These are phyloP conservation scores for Mesotaenium endlicherianum DNA, from an alignment of 139 green algal genomes.

Conservation along the genomic window DNA sequence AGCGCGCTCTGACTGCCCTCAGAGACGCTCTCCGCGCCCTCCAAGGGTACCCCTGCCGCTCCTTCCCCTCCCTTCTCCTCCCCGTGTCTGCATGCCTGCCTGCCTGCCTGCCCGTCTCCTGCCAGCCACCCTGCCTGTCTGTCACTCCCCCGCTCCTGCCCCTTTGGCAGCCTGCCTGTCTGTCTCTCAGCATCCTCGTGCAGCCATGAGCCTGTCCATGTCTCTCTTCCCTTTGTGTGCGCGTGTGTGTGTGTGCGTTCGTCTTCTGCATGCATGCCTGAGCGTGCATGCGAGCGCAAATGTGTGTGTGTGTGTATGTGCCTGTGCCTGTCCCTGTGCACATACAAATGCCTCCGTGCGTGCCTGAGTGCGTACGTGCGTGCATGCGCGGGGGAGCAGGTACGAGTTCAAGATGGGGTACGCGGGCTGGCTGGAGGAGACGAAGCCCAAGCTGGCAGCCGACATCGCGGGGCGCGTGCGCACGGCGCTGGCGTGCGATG, in stretches of 20 bases:
- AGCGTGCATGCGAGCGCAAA: no score
- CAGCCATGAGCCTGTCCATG: no score
- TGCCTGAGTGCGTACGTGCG: no score
- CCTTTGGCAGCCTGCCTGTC: not conserved
- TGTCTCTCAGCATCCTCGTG: not conserved
- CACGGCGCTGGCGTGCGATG: not conserved
- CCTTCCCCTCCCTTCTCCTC: not conserved
- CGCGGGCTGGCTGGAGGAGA: not conserved
- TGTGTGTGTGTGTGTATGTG: no score
- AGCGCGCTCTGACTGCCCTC: not conserved
- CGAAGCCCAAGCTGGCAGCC: constrained; percentile 8
- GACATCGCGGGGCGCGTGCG: constrained; percentile 4
- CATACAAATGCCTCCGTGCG: no score
- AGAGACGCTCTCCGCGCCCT: not conserved
- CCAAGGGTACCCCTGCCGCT: constrained; percentile 2
- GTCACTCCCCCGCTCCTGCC: not conserved
- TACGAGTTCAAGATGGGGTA: constrained; percentile 5
- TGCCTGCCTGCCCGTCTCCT: not conserved
- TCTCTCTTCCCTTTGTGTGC: no score
- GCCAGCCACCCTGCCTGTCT: not conserved
- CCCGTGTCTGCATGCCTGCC: no score
- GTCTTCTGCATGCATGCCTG: no score
- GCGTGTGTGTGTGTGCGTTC: no score
- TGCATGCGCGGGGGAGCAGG: no score
- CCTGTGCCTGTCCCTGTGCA: no score